A percentile compares a stretch with the other conserved stretches of the same genome.
Evolutionary conservation across 1,139 yeast species (phyloP).

Genomic region (Suhomyces anneliseae): DNA sequence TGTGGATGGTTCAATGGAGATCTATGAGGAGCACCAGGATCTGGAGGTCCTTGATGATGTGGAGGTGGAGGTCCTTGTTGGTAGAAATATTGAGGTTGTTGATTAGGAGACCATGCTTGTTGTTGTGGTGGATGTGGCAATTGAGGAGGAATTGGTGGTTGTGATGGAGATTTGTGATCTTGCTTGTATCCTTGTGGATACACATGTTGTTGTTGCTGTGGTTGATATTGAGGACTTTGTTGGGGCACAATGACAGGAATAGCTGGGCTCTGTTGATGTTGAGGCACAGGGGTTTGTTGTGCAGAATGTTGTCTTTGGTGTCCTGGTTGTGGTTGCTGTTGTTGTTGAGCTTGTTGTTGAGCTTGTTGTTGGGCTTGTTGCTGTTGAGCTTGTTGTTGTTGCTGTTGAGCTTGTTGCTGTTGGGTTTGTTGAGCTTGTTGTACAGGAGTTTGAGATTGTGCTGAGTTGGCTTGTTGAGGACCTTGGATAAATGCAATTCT

Average conservation of each 20-base stretch:
- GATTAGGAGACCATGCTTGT: conserved; percentile 27
- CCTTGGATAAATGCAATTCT: conserved; percentile 41
- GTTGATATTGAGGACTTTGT: conserved; percentile 16
- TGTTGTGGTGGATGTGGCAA: conserved; percentile 27
- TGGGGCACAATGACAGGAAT: conserved; percentile 13
- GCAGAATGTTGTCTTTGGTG: conserved; percentile 12
- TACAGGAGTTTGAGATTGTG: conserved; percentile 9
- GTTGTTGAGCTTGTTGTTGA: conserved; percentile 10
- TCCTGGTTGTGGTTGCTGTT: conserved; percentile 9
- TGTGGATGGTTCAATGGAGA: conserved; percentile 27
- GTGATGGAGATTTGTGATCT: conserved; percentile 24
- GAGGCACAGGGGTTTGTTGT: conserved; percentile 10
- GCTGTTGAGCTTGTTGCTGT: conserved; percentile 4
- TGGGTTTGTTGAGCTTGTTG: conserved; percentile 12
- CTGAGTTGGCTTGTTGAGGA: conserved; percentile 9
- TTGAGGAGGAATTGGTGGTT: conserved; percentile 19
- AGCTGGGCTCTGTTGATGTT: conserved; percentile 15
- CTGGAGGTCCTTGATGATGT: conserved; percentile 12
- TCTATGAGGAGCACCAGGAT: conserved; percentile 14
- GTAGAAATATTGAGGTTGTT: conserved; percentile 26
- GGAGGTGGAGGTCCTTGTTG: conserved; percentile 14
- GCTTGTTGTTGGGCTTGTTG: conserved; percentile 9
- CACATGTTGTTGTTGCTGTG: conserved; percentile 14
- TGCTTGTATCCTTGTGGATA: conserved; percentile 22
- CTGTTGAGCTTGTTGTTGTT: conserved; percentile 12